These are phyloP conservation scores for Hypoxylon lienhwacheense DNA, from an alignment of 495 filamentous ascomycete genomes.

Conservation along the genomic window DNA sequence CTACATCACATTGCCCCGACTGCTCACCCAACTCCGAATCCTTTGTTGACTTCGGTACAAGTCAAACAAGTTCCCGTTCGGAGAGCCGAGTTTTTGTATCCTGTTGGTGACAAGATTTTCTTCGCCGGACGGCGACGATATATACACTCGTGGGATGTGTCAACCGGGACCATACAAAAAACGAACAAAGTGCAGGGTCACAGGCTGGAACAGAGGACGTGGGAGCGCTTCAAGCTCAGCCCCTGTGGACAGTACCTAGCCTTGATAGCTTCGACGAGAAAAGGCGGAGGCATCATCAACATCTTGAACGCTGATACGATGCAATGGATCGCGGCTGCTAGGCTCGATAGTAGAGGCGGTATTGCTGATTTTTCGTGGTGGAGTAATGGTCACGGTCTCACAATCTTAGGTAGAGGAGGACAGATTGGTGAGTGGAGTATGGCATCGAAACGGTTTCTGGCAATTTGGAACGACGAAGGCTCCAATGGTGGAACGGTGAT, in stretches of 20 bases:
- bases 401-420: conserved; percentile 79
- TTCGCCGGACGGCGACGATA: conserved; percentile 84
- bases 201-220: conserved; percentile 78
- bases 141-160: conserved; percentile 92
- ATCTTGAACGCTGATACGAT: conserved; percentile 76
- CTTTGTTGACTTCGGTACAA: conserved; percentile 85
- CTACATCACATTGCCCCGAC: conserved; percentile 84
- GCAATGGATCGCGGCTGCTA: conserved; percentile 86
- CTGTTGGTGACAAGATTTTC: conserved; percentile 68
- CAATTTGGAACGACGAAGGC: conserved; percentile 88
- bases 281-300: conserved; percentile 86
- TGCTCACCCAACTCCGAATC: conserved; percentile 73
- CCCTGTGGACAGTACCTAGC: conserved; percentile 86
- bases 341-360: conserved; percentile 78
- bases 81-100: conserved; percentile 72
- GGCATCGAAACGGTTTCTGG: conserved; percentile 62
- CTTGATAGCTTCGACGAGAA: conserved; percentile 71
- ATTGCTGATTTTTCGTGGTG: conserved; percentile 93
- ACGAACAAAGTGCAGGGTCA: conserved; percentile 76
- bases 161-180: conserved; percentile 78
- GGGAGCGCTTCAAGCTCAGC: conserved; percentile 85
- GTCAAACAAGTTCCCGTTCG: conserved; percentile 77
- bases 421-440: conserved; percentile 92
- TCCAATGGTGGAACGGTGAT: conserved; percentile 82
- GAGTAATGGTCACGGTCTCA: conserved; percentile 73